A percentile compares a stretch with the other conserved stretches of the same genome.
Conservation (phyloP, 2,329 filamentous ascomycete species). For the Colletotrichum costaricense region DNA sequence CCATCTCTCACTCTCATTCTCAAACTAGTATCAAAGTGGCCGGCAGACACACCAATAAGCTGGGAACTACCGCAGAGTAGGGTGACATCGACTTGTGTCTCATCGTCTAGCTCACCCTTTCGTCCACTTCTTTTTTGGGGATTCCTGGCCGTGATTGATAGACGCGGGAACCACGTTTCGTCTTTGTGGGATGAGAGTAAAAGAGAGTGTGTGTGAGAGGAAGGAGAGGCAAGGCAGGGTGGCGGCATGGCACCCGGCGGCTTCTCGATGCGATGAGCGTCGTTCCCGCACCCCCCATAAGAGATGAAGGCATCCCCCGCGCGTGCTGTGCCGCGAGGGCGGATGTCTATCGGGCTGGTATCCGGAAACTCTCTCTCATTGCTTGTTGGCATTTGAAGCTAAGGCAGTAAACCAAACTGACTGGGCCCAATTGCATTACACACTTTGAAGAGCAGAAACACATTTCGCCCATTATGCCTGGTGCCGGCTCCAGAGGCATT, state of each 20-base stretch:
- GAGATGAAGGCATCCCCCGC: slow-evolving; percentile 13
- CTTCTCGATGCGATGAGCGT: not conserved
- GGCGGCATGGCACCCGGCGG: not conserved
- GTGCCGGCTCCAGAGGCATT: slow-evolving; percentile 27
- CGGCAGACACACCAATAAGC: not conserved
- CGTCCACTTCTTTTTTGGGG: slow-evolving; percentile 16
- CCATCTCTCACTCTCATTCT: not conserved
- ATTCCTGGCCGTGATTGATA: slow-evolving; percentile 14
- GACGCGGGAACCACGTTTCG: slow-evolving; percentile 21
- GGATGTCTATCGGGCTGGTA: not conserved
- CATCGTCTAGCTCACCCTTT: not conserved
- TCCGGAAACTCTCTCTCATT: not conserved
- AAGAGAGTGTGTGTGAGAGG: too few species aligned
- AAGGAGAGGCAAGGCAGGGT: not conserved
- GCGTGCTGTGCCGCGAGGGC: not conserved
- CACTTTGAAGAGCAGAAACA: not conserved
- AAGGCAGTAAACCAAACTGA: not conserved
- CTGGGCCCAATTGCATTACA: not conserved
- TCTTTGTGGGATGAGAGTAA: not conserved
- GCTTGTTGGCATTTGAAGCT: not conserved
- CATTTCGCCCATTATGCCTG: slow-evolving; percentile 19
- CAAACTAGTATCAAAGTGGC: not conserved
- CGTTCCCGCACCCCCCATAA: slow-evolving; percentile 15
- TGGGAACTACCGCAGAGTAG: slow-evolving; percentile 9
- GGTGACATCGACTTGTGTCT: slow-evolving; percentile 18